Evolutionary conservation across 2,329 filamentous ascomycete species (phyloP).

Genomic region (Xylaria arbuscula): DNA sequence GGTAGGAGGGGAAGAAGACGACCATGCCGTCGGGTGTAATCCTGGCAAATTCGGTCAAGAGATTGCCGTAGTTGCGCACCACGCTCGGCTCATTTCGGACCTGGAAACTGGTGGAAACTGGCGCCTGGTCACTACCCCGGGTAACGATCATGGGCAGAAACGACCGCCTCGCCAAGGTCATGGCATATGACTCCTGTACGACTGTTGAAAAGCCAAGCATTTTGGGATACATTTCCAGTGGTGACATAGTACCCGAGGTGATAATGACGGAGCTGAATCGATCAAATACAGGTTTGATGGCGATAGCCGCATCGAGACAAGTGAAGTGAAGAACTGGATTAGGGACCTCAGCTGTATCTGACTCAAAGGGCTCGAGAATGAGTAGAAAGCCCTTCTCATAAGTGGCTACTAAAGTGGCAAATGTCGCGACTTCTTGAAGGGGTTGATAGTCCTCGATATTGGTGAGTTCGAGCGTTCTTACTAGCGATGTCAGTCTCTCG

Average conservation of each 20-base stretch:
- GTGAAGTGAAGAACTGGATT: slow-evolving; percentile 98
- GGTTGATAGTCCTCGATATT: slow-evolving; percentile 99
- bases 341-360: slow-evolving; percentile 91
- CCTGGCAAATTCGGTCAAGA: slow-evolving; percentile 94
- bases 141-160: slow-evolving; percentile 99
- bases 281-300: slow-evolving; percentile 97
- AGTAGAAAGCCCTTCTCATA: slow-evolving; percentile 97
- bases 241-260: slow-evolving; percentile 96
- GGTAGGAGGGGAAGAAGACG: slow-evolving; percentile 98
- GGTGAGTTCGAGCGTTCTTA: slow-evolving; percentile 92
- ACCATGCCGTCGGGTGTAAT: slow-evolving; percentile 97
- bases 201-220: slow-evolving; percentile 96
- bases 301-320: slow-evolving; percentile 95
- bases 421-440: slow-evolving; percentile 96
- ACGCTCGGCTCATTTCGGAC: slow-evolving; percentile 95
- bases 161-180: slow-evolving; percentile 94
- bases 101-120: slow-evolving; percentile 93
- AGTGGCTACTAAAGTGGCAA: slow-evolving; percentile 93
- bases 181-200: slow-evolving; percentile 95
- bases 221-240: slow-evolving; percentile 98
- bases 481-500: slow-evolving; percentile 91
- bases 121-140: slow-evolving; percentile 90
- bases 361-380: slow-evolving; percentile 97
- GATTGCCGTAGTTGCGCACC: slow-evolving; percentile 94
- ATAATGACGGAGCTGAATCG: slow-evolving; percentile 98